Evolutionary conservation across 352 stramenopile genomes (phyloP).

Genomic region (Pythium biforme): DNA sequence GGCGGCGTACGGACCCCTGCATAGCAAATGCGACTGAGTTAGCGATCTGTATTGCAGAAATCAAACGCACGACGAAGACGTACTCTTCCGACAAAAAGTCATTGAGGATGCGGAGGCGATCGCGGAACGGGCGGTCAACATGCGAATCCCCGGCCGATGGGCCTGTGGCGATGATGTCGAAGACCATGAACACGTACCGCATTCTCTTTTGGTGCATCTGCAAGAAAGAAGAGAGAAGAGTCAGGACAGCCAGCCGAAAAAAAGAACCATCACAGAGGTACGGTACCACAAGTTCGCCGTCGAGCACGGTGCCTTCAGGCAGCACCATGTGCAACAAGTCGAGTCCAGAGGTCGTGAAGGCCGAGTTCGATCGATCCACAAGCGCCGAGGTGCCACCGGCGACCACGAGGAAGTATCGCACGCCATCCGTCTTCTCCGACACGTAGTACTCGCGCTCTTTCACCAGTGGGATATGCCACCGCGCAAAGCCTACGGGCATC

Average conservation of each 20-base stretch:
- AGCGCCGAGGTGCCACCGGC: constrained; percentile 62
- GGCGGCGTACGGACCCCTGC: constrained; percentile 64
- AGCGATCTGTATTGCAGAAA: background rate
- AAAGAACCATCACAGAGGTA: background rate
- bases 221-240: constrained; percentile 1
- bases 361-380: constrained; percentile 75
- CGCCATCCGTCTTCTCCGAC: constrained; percentile 91
- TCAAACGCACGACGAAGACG: constrained; percentile 20
- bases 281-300: constrained; percentile 85
- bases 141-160: constrained; percentile 66
- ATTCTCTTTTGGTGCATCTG: constrained; percentile 83
- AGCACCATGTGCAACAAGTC: constrained; percentile 80
- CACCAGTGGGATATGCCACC: constrained; percentile 85
- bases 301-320: constrained; percentile 84
- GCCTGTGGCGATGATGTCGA: constrained; percentile 87
- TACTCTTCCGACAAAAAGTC: constrained; percentile 86
- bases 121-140: constrained; percentile 78
- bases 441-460: constrained; percentile 85
- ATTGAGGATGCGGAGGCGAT: constrained; percentile 77
- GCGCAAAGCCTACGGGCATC: constrained; percentile 91
- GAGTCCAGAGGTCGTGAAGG: constrained; percentile 76
- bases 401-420: constrained; percentile 90
- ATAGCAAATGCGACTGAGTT: background rate
- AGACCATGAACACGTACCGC: constrained; percentile 88
- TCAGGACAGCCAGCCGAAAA: background rate